Evolutionary conservation across 805 yeast species (phyloP), one percentile per base, ranked within the genome.

Genomic region (Nakazawaea ishiwadae): DNA sequence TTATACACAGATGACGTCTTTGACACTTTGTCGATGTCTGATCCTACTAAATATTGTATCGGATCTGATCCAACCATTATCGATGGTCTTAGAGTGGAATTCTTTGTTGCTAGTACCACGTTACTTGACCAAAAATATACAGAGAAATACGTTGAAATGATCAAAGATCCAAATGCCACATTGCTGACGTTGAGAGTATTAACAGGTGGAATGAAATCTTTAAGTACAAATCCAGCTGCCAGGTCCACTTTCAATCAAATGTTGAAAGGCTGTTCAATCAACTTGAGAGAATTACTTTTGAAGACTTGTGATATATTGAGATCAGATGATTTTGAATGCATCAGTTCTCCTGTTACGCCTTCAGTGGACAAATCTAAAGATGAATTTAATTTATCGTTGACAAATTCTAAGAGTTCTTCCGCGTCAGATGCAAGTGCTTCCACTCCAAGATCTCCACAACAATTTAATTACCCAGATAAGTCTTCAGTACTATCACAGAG

Each of bases 81-180:
- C 16, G 51, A 57, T 27, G 44, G 43, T 8, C 42, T 56, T 17
- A 45, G 62, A 19, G 48, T 51, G 27, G 50, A 53, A 8, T 48
- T 55, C 12, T 48, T 53, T 31, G 60, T 63, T 3, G 45, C 57
- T 7, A 44, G 52, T 3, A 40, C 51, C 35, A 33, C 32, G 5
- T 42, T 59, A 38, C 36, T 57, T n/a, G 40, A 23, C 10, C 26
- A 27, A 2, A 18, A 35, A 32, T 33, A 26, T 11, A 26, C 31
- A 11, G 29, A 23, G 8, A 37, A 31, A 14, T 31, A 41, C 17
- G 27, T 30, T 2, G 12, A 29, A 15, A 31, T 41, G 33, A 11
- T 39, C 18, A 37, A 40, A 24, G 38, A 31, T 38, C 35, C 37
- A 6, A 18, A 38, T 23, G 37, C 30, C 15, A 11, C 36, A 11